Conservation (phyloP, 805 yeast species). For the Candida easanensis region DNA sequence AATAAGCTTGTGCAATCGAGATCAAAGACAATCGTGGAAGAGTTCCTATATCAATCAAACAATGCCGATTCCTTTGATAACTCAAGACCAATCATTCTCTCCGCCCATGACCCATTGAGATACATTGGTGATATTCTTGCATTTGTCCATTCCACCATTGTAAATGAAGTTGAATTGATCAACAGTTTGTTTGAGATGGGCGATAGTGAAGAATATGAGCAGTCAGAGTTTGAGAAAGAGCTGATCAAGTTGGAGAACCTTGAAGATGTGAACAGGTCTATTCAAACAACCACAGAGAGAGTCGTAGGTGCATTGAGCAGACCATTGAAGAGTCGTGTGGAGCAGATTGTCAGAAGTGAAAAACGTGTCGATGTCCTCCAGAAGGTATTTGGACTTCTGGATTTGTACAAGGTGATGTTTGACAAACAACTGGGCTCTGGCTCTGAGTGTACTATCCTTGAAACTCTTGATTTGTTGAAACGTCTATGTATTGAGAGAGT, state of each 20-base stretch:
- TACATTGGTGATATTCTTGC: slow-evolving; percentile 88
- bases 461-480: slow-evolving; percentile 32
- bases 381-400: slow-evolving; percentile 60
- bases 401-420: slow-evolving; percentile 70
- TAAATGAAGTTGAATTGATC: slow-evolving; percentile 81
- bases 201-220: slow-evolving; percentile 19
- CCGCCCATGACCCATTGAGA: slow-evolving; percentile 77
- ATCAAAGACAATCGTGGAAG: slow-evolving; percentile 59
- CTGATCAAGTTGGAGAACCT: slow-evolving; percentile 21
- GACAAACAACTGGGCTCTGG: slow-evolving; percentile 24
- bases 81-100: slow-evolving; percentile 52
- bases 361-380: slow-evolving; percentile 51
- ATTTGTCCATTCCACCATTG: slow-evolving; percentile 79
- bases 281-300: slow-evolving; percentile 40
- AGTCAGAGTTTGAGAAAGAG: slow-evolving; percentile 32
- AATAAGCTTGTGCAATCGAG: slow-evolving; percentile 66
- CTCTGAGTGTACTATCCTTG: slow-evolving; percentile 23
- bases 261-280: slow-evolving; percentile 16
- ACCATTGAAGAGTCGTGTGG: slow-evolving; percentile 63
- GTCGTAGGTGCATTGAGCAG: slow-evolving; percentile 53
- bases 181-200: slow-evolving; percentile 54
- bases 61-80: slow-evolving; percentile 24
- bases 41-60: slow-evolving; percentile 58
- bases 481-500: slow-evolving; percentile 37
- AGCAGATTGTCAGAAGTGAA: slow-evolving; percentile 66